Evolutionary conservation across 371 early-diverging fungal genomes (phyloP).

Genomic region (Rhizopus stolonifer): DNA sequence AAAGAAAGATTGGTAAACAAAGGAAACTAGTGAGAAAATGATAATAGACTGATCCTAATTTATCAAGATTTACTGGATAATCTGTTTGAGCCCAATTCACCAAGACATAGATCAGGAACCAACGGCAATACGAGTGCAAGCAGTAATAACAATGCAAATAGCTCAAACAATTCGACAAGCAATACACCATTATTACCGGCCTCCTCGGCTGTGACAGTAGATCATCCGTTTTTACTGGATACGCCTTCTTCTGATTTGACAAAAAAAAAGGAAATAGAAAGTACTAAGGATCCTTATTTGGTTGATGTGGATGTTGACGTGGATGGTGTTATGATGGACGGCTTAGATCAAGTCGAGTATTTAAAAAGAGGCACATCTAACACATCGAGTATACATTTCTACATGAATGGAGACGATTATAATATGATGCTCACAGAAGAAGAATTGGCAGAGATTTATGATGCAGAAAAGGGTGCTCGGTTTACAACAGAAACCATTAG

Average conservation of each 20-base stretch:
- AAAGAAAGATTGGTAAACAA: conserved; percentile 43
- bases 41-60: not conserved
- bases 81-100: conserved; percentile 33
- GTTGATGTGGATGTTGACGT: conserved; percentile 54
- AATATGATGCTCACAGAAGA: conserved; percentile 23
- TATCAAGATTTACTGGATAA: conserved; percentile 45
- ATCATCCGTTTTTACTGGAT: conserved; percentile 6
- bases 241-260: not conserved
- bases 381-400: conserved; percentile 13
- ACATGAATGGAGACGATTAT: conserved; percentile 22
- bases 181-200: not conserved
- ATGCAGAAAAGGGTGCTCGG: conserved; percentile 16
- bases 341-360: conserved; percentile 44
- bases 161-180: not conserved
- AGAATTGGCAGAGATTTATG: conserved; percentile 24
- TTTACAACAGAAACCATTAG: conserved; percentile 37
- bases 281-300: conserved; percentile 34
- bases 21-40: not conserved
- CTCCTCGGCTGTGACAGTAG: conserved; percentile 4
- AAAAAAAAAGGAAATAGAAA: conserved; percentile 6
- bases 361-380: conserved; percentile 26
- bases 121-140: not conserved
- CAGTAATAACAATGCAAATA: conserved; percentile 3
- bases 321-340: conserved; percentile 55
- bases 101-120: conserved; percentile 15